A percentile compares a stretch with the other conserved stretches of the same genome.
Conservation (phyloP, 768 basidiomycete species). For the Kwoniella dendrophila region DNA sequence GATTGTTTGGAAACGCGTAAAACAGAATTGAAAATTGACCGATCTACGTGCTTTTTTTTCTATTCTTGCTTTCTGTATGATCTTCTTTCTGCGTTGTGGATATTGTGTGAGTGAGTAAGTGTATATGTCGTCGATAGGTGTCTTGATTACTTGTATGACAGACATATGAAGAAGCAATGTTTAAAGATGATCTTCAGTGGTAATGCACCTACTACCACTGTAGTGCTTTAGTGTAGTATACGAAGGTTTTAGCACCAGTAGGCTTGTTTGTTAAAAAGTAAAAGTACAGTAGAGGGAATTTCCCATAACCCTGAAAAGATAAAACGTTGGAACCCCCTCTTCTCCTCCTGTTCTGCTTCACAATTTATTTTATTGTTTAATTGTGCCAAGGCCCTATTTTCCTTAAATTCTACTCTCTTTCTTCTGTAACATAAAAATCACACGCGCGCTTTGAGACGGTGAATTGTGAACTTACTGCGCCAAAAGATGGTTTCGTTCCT, state of each 20-base stretch:
- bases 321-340: not conserved
- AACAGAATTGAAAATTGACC: not conserved
- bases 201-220: no score
- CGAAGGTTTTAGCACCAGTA: no score
- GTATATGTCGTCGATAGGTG: not conserved
- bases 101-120: not conserved
- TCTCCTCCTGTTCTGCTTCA: not conserved
- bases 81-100: not conserved
- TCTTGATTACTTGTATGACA: not conserved
- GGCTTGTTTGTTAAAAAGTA: no score
- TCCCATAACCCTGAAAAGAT: not conserved
- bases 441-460: not conserved
- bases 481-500: no score
- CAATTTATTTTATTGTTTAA: not conserved
- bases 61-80: not conserved
- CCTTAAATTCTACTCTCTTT: no score
- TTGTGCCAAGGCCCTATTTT: not conserved
- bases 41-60: constrained; percentile 6
- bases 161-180: not conserved
- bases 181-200: no score
- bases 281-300: not conserved
- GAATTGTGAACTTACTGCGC: no score
- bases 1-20: not conserved
- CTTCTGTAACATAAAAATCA: no score
- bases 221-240: no score